Evolutionary conservation across 805 yeast species (phyloP), one percentile per base, ranked within the genome.

Genomic region (Sugiyamaella floridensis): DNA sequence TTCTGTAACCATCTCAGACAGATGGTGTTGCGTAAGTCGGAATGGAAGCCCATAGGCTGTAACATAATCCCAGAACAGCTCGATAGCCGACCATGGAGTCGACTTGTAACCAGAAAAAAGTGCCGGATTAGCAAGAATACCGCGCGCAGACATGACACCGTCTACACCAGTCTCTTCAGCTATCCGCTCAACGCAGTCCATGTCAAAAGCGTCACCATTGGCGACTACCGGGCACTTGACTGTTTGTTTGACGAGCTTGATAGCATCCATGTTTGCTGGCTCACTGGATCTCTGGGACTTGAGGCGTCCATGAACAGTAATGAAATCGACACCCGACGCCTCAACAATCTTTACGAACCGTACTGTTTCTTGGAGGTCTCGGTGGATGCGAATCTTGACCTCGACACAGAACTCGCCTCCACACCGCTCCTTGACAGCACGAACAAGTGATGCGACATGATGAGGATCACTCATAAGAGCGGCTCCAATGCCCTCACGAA

Each of bases 141-240:
- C 99, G 56, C 99, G 72, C 1, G 87, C 99, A 2, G 97, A 85
- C 99, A 93, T 93, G 7, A 93, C 86, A 7, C 98, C 99, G 65
- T 88, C 93, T 42, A 81, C 89, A 1, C 85, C 85, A 0, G 98
- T 89, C 49, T 66, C 65, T 11, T 77, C 70, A 0, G 80, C 79
- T 26, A 92, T 90, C 16, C 66, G 63, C 43, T 71, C 61, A n/a
- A 86, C 83, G 64, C 89, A 96, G 15, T 74, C 71, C 20, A 81
- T 69, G 0, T 77, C 64, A 62, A 85, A 85, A 63, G 96, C 90
- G 68, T 93, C 98, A n/a, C 99, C 99, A 63, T 93, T 93, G 1
- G 98, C 97, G n/a, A 93, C 85, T 0, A 93, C 89, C 0, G 97
- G 98, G 0, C 75, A 75, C 0, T 55, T 43, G 3, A 78, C 79